Base-by-base conservation (phyloP, 179 eudicot genomes). In the Nepenthes alata region DNA sequence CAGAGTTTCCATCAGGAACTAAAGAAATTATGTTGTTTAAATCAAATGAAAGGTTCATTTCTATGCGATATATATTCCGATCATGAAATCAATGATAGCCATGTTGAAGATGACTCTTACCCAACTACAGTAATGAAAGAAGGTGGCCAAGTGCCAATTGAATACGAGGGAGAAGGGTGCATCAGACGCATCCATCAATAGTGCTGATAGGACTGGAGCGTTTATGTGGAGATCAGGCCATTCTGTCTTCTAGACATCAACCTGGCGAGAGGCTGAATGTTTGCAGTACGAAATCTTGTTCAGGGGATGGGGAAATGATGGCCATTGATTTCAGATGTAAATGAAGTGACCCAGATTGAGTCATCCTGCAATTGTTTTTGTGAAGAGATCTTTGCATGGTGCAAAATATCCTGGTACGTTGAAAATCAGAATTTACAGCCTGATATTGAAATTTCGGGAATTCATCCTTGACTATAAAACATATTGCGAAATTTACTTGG, bases 1-100 rank as follows among this genome's bases (percentile, higher is more conserved):
- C 75, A 63, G 56, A 77, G 76, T 62, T 70, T 70, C 61, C 67
- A 76, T 36, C 57, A 79, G 52, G 80, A 79, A 57, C 61, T 67
- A 38, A 59, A 60, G 7, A 35, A 14, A 34, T 62, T 73, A 41
- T 59, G 72, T 69, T 37, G 63, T 38, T 57, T 56, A 37, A 71
- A 74, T 45, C 53, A 64, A 67, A 60, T 8, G 47, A 63, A 66
- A 53, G 59, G 61, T 50, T 55, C 77, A 44, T 57, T 51, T 62
- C 37, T 44, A 57, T 2, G 35, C 15, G 58, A 48, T 58, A 25
- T 60, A 36, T 68, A 72, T 61, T 58, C 54, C 49, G 72, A 58
- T 41, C 59, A 60, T 51, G 69, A 72, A 36, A 56, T 55, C 25
- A 55, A 41, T 37, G 59, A 25, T 51, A 47, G 64, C 12, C 66